Percentiles rank a stretch among this genome's conserved stretches.
Conservation (phyloP, 2,329 filamentous ascomycete genomes). For the Arachnomyces sp. region DNA sequence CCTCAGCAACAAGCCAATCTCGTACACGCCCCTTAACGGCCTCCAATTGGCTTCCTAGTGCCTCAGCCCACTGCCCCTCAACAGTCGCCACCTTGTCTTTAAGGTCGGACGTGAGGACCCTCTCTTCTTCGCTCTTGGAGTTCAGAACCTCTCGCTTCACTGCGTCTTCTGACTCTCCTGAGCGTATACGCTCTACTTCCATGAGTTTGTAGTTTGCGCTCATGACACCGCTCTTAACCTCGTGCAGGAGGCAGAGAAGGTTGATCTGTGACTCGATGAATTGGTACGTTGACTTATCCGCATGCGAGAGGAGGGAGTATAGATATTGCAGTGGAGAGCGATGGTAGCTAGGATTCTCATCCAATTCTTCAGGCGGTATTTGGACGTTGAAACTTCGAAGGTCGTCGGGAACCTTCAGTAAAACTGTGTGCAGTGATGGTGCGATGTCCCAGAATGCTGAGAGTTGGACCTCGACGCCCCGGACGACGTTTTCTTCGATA, state of each 20-base stretch:
- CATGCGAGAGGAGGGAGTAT: constrained; percentile 73
- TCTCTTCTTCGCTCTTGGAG: constrained; percentile 59
- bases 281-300: constrained; percentile 88
- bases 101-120: constrained; percentile 67
- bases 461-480: constrained; percentile 83
- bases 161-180: constrained; percentile 34
- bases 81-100: constrained; percentile 90
- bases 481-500: constrained; percentile 74
- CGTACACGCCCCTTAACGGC: constrained; percentile 66
- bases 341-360: constrained; percentile 76
- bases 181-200: constrained; percentile 53
- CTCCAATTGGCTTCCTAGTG: constrained; percentile 68
- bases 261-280: constrained; percentile 96
- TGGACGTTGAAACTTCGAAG: constrained; percentile 57
- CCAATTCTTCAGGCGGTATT: constrained; percentile 69
- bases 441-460: constrained; percentile 98
- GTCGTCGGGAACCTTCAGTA: constrained; percentile 65
- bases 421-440: constrained; percentile 65
- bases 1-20: constrained; percentile 62
- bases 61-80: constrained; percentile 83
- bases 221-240: constrained; percentile 74
- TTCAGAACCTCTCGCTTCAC: constrained; percentile 43
- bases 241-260: constrained; percentile 78
- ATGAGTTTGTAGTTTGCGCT: constrained; percentile 58
- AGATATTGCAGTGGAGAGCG: constrained; percentile 83